A percentile compares a stretch with the other conserved stretches of the same genome.
Conservation (phyloP, 805 yeast species). For the Torulaspora franciscae region DNA sequence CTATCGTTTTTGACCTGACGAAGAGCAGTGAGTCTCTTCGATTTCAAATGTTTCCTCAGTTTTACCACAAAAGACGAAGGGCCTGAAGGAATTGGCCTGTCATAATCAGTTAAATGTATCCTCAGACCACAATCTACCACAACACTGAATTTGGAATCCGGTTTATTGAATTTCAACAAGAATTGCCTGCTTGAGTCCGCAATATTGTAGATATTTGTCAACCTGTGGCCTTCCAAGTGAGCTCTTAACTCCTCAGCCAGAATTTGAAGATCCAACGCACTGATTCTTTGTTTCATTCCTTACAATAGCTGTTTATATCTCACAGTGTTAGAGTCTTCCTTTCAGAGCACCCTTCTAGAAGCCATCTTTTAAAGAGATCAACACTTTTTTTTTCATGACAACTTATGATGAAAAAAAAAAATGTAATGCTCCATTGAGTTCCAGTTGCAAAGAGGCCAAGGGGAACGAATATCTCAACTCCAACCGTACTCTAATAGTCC, state of each 20-base stretch:
- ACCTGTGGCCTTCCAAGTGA: conserved; percentile 56
- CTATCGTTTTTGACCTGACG: conserved; percentile 77
- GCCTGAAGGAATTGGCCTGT: conserved; percentile 70
- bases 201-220: conserved; percentile 81
- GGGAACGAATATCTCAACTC: too few relatives aligned
- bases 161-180: conserved; percentile 71
- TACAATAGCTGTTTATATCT: too few relatives aligned
- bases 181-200: conserved; percentile 67
- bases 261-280: conserved; percentile 75
- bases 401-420: too few relatives aligned
- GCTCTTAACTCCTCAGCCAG: conserved; percentile 60
- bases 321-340: too few relatives aligned
- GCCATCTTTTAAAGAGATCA: too few relatives aligned
- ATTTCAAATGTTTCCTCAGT: conserved; percentile 77
- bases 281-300: conserved; percentile 68
- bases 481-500: too few relatives aligned
- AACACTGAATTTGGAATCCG: conserved; percentile 71
- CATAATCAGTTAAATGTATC: conserved; percentile 71
- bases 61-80: conserved; percentile 86
- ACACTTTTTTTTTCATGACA: too few relatives aligned
- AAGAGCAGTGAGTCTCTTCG: conserved; percentile 67
- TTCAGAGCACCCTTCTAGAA: too few relatives aligned
- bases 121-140: conserved; percentile 85
- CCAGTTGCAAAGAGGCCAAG: too few relatives aligned
- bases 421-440: too few relatives aligned